phyloP scores from a whole-genome alignment of 2,329 filamentous ascomycete genomes.

The Emergomyces orientalis region DNA sequence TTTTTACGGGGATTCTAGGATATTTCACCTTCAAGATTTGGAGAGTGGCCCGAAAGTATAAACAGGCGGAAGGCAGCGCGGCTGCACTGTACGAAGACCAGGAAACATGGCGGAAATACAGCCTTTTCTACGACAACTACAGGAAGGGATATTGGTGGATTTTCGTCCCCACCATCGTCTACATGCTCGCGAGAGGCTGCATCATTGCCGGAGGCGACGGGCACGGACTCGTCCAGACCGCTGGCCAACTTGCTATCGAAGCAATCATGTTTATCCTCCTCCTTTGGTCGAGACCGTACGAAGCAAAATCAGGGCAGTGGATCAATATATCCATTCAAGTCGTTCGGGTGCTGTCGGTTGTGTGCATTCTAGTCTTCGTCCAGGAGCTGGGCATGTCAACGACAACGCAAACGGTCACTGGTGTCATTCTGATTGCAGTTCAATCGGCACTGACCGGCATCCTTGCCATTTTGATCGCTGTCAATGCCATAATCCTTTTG shows the following conservation, averaged over 20 bases:
- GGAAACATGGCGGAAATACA: constrained; percentile 88
- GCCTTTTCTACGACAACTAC: constrained; percentile 93
- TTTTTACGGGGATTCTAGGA: constrained; percentile 71
- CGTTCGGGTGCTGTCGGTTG: constrained; percentile 78
- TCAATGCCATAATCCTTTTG: constrained; percentile 77
- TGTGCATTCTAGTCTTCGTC: constrained; percentile 86
- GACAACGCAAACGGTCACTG: constrained; percentile 88
- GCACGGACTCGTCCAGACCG: constrained; percentile 71
- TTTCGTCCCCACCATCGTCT: constrained; percentile 79
- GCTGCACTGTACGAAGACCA: constrained; percentile 76
- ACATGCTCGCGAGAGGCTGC: constrained; percentile 82
- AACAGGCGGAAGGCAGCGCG: constrained; percentile 63
- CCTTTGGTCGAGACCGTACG: constrained; percentile 76
- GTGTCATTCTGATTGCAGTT: constrained; percentile 85
- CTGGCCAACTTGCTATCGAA: constrained; percentile 73
- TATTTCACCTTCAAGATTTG: constrained; percentile 84
- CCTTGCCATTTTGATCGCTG: constrained; percentile 75
- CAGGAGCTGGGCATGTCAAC: constrained; percentile 82
- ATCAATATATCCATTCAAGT: constrained; percentile 90
- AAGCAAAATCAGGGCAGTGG: constrained; percentile 76
- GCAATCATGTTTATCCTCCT: constrained; percentile 67
- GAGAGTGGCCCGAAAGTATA: constrained; percentile 62
- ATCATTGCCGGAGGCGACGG: constrained; percentile 79
- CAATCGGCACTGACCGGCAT: constrained; percentile 75
- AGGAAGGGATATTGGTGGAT: constrained; percentile 95